Base-by-base conservation (phyloP, 331 rosid genomes). In the Acacia pycnantha region DNA sequence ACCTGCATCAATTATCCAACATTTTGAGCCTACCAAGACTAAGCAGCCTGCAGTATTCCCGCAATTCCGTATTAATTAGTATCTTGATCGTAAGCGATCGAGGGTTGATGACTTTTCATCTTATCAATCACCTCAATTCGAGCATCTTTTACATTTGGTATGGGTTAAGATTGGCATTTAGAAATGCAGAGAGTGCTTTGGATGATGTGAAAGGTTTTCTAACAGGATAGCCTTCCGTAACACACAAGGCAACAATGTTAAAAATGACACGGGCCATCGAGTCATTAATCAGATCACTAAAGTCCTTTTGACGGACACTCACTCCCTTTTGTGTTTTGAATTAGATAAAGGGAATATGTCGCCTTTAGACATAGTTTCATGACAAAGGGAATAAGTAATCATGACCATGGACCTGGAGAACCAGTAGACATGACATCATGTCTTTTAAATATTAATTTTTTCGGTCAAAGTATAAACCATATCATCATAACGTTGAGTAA, bases 331-430 rank as follows among this genome's bases (percentile, higher is more conserved):
- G 80, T 72, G 80, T 79, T 66, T 19, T 77, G 80, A 82, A 84
- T 86, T 83, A 78, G 59, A 82, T 33, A 74, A 84, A 80, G 85
- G 89, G 90, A 87, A 87, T 88, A 86, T 86, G 67, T 87, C 69
- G 33, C 83, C 88, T 87, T 88, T 83, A 66, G 78, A 74, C 79
- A 90, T 86, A 87, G 89, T 81, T 81, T 66, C 41, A 75, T n/a
- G 18, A 73, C 66, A 85, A 87, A 84, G 86, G 81, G 82, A 69
- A 86, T 24, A 35, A 75, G 89, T 64, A 91, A 88, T 85, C 86
- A 91, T 86, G 82, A 43, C 76, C 51, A 12, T 27, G 37, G 70
- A 83, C 83, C 62, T 62, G 76, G 68, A 70, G 5, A 65, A 31
- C 43, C 11, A 14, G 31, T 26, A 0, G 67, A 22, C 40, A 65